These are phyloP conservation scores for Marasmius sp. DNA, from an alignment of 1,284 basidiomycete genomes.

Conservation along the genomic window DNA sequence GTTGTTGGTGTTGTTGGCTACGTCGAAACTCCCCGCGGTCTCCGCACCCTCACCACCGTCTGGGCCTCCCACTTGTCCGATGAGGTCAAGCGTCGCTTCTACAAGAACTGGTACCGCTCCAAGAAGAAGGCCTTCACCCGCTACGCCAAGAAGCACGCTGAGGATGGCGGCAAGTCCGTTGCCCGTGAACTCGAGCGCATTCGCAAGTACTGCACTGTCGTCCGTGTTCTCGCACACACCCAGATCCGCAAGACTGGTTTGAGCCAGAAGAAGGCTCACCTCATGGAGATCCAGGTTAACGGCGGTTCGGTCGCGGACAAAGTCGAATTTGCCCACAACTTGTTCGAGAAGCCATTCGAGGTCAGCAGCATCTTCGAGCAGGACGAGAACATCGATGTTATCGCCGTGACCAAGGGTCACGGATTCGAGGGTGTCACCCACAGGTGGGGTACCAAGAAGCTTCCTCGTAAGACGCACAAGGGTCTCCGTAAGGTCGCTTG, in stretches of 20 bases:
- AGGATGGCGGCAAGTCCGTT: constrained; percentile 91
- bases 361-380: constrained; percentile 89
- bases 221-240: constrained; percentile 98
- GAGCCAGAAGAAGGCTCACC: constrained; percentile 98
- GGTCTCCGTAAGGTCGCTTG: constrained; percentile 99
- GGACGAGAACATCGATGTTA: constrained; percentile 96
- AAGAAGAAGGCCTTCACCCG: constrained; percentile 99
- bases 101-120: constrained; percentile 99
- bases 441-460: constrained; percentile 99
- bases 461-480: constrained; percentile 99
- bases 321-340: constrained; percentile 92
- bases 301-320: constrained; percentile 97
- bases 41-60: constrained; percentile 83
- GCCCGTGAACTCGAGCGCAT: constrained; percentile 98
- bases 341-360: constrained; percentile 98
- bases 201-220: constrained; percentile 99
- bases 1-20: constrained; percentile 99
- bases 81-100: constrained; percentile 98
- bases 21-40: constrained; percentile 98
- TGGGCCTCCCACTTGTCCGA: constrained; percentile 85
- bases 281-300: constrained; percentile 99
- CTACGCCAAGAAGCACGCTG: constrained; percentile 99
- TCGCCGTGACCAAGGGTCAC: constrained; percentile 99
- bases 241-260: constrained; percentile 98
- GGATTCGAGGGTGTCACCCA: constrained; percentile 99